phyloP scores from a whole-genome alignment of 2,329 filamentous ascomycete genomes.

The Verticillium dahliae region DNA sequence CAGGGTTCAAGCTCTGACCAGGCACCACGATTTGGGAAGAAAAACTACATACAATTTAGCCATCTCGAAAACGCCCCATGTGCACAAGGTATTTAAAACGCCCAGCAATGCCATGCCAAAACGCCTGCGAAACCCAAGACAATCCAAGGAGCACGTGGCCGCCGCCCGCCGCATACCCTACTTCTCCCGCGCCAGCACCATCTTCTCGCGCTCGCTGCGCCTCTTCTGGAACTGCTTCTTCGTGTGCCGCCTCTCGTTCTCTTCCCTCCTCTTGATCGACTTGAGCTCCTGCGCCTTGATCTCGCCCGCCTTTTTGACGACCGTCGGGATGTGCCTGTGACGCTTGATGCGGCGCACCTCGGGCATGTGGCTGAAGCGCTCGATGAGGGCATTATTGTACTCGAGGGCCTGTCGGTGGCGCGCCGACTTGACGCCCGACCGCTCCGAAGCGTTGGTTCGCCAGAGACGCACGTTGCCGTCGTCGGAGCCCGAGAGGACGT shows the following conservation, averaged over 20 bases:
- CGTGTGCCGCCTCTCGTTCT: slow-evolving; percentile 89
- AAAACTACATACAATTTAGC: no score
- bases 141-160: background rate
- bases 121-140: background rate
- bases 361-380: slow-evolving; percentile 90
- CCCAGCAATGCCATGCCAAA: slow-evolving; percentile 10
- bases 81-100: slow-evolving; percentile 6
- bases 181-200: slow-evolving; percentile 65
- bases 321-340: slow-evolving; percentile 85
- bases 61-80: slow-evolving; percentile 5
- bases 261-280: slow-evolving; percentile 81
- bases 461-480: slow-evolving; percentile 86
- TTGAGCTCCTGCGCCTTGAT: slow-evolving; percentile 89
- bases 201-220: slow-evolving; percentile 83
- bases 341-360: slow-evolving; percentile 86
- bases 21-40: no score
- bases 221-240: slow-evolving; percentile 73
- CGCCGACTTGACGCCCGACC: slow-evolving; percentile 79
- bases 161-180: slow-evolving; percentile 18
- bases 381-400: slow-evolving; percentile 79
- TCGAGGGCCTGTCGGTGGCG: slow-evolving; percentile 82
- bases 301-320: slow-evolving; percentile 90
- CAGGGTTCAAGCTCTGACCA: no score
- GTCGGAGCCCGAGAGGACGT: slow-evolving; percentile 84
- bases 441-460: slow-evolving; percentile 77